Base-by-base conservation (phyloP, 305 asterid genomes). In the Solanum chacoense region DNA sequence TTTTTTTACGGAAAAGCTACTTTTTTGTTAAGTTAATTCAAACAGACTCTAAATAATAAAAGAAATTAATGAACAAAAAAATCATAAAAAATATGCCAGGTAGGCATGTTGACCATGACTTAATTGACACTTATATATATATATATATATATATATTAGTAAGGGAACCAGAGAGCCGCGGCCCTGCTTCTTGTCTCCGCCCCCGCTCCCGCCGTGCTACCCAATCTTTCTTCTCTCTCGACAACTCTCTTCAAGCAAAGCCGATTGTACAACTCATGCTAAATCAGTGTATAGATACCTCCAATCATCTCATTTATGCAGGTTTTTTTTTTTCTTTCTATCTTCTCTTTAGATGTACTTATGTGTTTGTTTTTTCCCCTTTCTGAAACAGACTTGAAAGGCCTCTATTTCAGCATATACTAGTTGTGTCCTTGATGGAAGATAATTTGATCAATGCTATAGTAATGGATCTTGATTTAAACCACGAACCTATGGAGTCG, bases 391-490 rank as follows among this genome's bases (percentile, higher is more conserved):
- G 59, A 77, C 84, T 77, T 77, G 84, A 77, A 73, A 73, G 13
- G 78, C 37, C 76, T 71, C 18, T 26, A 71, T 71, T 24, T 67
- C 32, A 31, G 22, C 10, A 1, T 71, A 71, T 29, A 72, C 11
- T 71, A 24, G 76, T 71, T 71, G 76, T 28, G 24, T 37, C 20
- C 18, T 37, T 4, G 90, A 94, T 93, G 98, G 95, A 79, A 42
- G 94, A 93, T 80, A 87, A 90, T 90, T 91, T 89, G 90, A 91
- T 93, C 93, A 94, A 92, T 88, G 93, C 88, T 91, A 85, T 92
- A 86, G 88, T 91, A 10, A 91, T 93, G 91, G 98, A 92, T 91
- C 95, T 94, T 86, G 96, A 94, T 93, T 94, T 94, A 94, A 94
- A 95, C 91, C 97, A 93, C 86, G 98, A 93, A 74, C 96, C 98